Percentiles rank a stretch among this genome's conserved stretches.
Conservation (phyloP, 1,284 basidiomycete species). For the Fomitopsis pinicola region DNA sequence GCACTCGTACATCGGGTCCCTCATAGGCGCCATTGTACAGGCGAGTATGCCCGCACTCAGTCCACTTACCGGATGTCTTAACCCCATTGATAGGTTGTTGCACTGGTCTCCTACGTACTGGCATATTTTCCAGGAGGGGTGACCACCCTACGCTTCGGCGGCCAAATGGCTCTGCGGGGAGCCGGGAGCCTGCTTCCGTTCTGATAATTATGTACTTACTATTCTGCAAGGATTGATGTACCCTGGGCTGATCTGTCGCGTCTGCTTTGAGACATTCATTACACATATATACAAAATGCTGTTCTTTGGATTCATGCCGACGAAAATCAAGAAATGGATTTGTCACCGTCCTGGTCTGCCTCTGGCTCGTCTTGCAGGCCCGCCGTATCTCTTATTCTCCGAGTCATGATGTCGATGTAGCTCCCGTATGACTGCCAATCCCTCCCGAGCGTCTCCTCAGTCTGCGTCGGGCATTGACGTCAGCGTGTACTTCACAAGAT, state of each 20-base stretch:
- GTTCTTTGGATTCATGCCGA: background rate
- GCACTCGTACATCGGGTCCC: slow-evolving; percentile 80
- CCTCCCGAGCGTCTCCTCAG: slow-evolving; percentile 21
- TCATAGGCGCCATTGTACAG: slow-evolving; percentile 77
- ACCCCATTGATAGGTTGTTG: slow-evolving; percentile 50
- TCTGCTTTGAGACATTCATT: background rate
- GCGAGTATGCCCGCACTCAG: slow-evolving; percentile 21
- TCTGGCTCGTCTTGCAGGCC: slow-evolving; percentile 36
- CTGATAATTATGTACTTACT: slow-evolving; percentile 24
- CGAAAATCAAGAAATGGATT: slow-evolving; percentile 4
- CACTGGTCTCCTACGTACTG: slow-evolving; percentile 81
- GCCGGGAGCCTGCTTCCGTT: slow-evolving; percentile 78
- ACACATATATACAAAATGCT: slow-evolving; percentile 6
- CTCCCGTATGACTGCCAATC: slow-evolving; percentile 57
- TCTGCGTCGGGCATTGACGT: slow-evolving; percentile 4
- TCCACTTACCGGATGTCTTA: background rate
- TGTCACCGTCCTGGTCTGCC: slow-evolving; percentile 14
- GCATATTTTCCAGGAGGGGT: slow-evolving; percentile 90
- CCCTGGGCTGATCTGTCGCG: background rate
- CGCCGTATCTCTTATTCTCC: slow-evolving; percentile 55
- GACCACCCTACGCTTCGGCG: slow-evolving; percentile 79
- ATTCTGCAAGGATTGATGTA: background rate
- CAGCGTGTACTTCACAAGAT: background rate
- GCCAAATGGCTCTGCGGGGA: slow-evolving; percentile 77
- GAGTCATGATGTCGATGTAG: slow-evolving; percentile 68